Conservation (phyloP, 2,329 filamentous ascomycete genomes). For the Plenodomus biglobosus region DNA sequence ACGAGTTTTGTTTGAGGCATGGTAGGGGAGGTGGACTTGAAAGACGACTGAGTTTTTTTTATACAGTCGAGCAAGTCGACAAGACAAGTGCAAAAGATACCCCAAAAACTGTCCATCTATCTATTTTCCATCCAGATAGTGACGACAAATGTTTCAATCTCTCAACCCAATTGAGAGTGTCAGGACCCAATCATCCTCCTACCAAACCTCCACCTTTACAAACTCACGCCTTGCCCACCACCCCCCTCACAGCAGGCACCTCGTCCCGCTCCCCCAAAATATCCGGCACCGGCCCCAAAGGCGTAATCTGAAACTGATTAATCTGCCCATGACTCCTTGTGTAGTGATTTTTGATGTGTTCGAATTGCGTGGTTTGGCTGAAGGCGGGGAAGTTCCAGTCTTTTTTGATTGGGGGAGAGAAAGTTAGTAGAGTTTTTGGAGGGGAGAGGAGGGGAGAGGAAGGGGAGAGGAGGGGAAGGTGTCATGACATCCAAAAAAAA, state of each 20-base stretch:
- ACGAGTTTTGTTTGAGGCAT: neutral
- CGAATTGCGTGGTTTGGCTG: constrained; percentile 79
- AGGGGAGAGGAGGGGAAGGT: neutral
- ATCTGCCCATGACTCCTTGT: constrained; percentile 68
- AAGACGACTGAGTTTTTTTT: too few relatives aligned
- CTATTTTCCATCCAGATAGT: too few relatives aligned
- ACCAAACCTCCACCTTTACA: neutral
- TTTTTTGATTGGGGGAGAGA: neutral
- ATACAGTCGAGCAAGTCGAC: too few relatives aligned
- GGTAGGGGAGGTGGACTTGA: too few relatives aligned
- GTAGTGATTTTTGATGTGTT: constrained; percentile 88
- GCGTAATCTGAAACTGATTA: constrained; percentile 72
- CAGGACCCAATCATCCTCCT: too few relatives aligned
- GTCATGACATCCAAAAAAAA: too few relatives aligned
- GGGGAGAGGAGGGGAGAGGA: neutral
- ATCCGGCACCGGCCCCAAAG: constrained; percentile 80
- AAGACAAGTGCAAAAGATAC: too few relatives aligned
- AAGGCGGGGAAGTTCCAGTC: constrained; percentile 67
- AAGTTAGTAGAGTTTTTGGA: too few relatives aligned
- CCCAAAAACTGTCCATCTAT: too few relatives aligned
- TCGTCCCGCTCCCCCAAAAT: constrained; percentile 78
- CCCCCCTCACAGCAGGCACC: constrained; percentile 59
- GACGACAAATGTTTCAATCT: too few relatives aligned
- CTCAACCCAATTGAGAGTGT: too few relatives aligned
- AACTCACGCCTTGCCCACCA: constrained; percentile 2